Evolutionary conservation across 441 rosid species (phyloP).

Genomic region (Erysimum cheiri): DNA sequence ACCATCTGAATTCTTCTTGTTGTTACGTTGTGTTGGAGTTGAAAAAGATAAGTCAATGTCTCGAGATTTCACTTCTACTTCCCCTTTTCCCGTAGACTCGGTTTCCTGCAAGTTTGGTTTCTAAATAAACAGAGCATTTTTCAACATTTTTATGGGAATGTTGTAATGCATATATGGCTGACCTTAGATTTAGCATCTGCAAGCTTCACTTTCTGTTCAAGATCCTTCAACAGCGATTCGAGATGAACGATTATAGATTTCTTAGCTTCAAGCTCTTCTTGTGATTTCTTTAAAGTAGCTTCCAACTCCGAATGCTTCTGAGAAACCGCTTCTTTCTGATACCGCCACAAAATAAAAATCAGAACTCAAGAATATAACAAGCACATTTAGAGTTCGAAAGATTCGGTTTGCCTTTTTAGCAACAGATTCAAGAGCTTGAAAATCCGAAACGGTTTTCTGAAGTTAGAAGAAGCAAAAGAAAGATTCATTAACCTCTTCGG

Average conservation of each 20-base stretch:
- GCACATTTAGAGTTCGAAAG: no score
- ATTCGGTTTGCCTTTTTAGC: neutral
- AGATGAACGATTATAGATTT: constrained; percentile 54
- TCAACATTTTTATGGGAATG: neutral
- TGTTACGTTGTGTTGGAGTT: constrained; percentile 68
- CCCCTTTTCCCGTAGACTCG: constrained; percentile 42
- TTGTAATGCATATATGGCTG: constrained; percentile 29
- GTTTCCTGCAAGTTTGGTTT: constrained; percentile 53
- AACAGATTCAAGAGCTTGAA: neutral
- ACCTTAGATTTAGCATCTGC: constrained; percentile 70
- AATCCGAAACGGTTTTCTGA: neutral
- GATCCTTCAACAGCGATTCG: constrained; percentile 60
- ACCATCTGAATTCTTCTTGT: constrained; percentile 67
- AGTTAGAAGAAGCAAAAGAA: constrained; percentile 6
- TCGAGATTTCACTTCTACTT: constrained; percentile 76
- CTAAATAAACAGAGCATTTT: constrained; percentile 8
- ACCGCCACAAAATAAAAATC: neutral
- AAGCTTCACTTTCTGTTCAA: constrained; percentile 61
- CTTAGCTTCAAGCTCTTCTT: constrained; percentile 70
- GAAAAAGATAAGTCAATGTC: constrained; percentile 59
- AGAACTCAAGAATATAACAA: neutral
- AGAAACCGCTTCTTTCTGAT: constrained; percentile 62
- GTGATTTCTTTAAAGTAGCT: constrained; percentile 58
- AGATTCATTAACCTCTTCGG: constrained; percentile 52
- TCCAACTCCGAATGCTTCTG: constrained; percentile 57